Evolutionary conservation across 768 basidiomycete genomes (phyloP).

Genomic region (Pholiota molesta): DNA sequence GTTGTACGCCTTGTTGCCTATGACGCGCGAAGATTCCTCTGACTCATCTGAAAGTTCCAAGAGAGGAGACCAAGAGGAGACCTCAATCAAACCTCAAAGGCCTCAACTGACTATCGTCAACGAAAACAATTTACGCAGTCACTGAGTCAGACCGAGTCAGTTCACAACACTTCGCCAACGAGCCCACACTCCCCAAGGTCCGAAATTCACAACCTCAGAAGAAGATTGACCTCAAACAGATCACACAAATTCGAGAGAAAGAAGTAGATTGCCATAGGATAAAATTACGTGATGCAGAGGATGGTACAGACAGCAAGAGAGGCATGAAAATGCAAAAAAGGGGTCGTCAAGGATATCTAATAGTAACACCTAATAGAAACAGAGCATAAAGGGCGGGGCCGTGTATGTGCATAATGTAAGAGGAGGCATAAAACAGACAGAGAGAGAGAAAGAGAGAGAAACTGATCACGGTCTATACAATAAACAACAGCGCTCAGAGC

Average conservation of each 20-base stretch:
- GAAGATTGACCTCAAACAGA: too few species aligned
- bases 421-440: conserved; percentile 11
- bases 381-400: conserved; percentile 21
- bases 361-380: conserved; percentile 25
- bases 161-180: too few species aligned
- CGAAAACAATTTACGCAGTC: too few species aligned
- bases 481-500: conserved; percentile 38
- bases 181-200: too few species aligned
- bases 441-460: conserved; percentile 13
- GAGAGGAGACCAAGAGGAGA: too few species aligned
- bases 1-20: too few species aligned
- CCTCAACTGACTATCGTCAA: too few species aligned
- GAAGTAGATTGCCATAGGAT: conserved; percentile 26
- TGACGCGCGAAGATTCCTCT: too few species aligned
- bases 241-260: conserved; percentile 9
- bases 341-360: conserved; percentile 14
- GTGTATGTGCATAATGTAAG: conserved; percentile 14
- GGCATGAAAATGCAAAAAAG: conserved; percentile 12
- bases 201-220: too few species aligned
- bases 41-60: too few species aligned
- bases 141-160: too few species aligned
- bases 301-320: conserved; percentile 24
- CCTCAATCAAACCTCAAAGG: too few species aligned
- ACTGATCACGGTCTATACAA: conserved; percentile 18
- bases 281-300: conserved; percentile 20